Base-by-base conservation (phyloP, 345 rosid genomes). In the Gossypioides kirkii region DNA sequence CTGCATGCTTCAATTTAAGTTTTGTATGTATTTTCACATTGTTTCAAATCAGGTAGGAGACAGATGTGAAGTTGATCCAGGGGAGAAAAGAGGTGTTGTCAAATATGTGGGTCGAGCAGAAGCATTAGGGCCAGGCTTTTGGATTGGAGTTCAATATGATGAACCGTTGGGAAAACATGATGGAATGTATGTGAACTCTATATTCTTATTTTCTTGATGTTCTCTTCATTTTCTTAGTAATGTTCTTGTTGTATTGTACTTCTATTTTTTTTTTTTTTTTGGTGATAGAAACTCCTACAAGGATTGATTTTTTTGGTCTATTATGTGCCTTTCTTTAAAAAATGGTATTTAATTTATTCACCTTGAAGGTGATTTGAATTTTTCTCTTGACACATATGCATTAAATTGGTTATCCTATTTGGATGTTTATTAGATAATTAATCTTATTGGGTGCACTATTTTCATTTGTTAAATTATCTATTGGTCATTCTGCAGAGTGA, bases 141-240 rank as follows among this genome's bases (percentile, higher is more conserved):
- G 98, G 98, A 83, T 95, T 78, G 98, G 99, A 64, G 81, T 92
- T 80, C 94, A 92, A 77, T 92, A 87, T 77, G 99, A 95, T 74
- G 98, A 94, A 81, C 99, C 97, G 11, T 61, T 92, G 77, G 99
- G 98, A 59, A 94, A 94, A 85, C 98, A 95, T 74, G 97, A 92
- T 72, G 98, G 99, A 87, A 80, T 80, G 97, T 95, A 87, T 64
- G 97, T 77, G 23, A 75, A 70, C 38, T 67, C 9, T 11, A 10
- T 61, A 58, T 61, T 36, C 18, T 58, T 43, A 41, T 25, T 54
- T 77, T 47, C 60, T 76, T 74, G 17, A 2, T 58, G 50, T 61
- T 32, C 43, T 11, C 61, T 32, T 32, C 38, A 32, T 32, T 32
- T 4, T 32, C 5, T 32, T 4, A 32, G 38, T 32, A 32, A 32